Percentiles rank a stretch among this genome's conserved stretches.
Evolutionary conservation across 2,329 filamentous ascomycete species (phyloP).

Genomic region (Zarea fungicola): DNA sequence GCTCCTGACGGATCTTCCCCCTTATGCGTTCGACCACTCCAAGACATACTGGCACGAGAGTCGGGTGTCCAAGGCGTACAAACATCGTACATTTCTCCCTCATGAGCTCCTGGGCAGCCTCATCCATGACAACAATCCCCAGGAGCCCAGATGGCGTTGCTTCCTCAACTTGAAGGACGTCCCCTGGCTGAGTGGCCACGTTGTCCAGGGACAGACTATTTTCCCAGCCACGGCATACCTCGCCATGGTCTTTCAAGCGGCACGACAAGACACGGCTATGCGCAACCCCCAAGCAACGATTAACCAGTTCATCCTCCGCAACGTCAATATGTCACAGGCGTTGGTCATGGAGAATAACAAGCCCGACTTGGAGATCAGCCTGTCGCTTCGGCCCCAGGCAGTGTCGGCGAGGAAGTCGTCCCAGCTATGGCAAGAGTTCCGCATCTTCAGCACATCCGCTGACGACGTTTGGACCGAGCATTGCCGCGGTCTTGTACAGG

Average conservation of each 20-base stretch:
- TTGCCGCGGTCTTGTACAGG: constrained; percentile 22
- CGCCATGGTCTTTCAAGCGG: constrained; percentile 29
- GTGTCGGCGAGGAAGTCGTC: constrained; percentile 14
- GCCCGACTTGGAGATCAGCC: not conserved
- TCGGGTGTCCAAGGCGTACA: constrained; percentile 15
- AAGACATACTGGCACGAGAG: constrained; percentile 21
- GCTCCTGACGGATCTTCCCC: constrained; percentile 16
- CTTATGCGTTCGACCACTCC: constrained; percentile 21
- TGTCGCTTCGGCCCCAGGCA: not conserved
- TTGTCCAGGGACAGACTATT: constrained; percentile 37
- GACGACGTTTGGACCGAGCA: constrained; percentile 22
- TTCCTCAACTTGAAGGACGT: constrained; percentile 16
- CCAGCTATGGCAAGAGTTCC: constrained; percentile 20
- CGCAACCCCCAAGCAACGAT: constrained; percentile 12
- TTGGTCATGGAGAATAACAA: constrained; percentile 13
- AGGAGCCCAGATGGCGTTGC: constrained; percentile 17
- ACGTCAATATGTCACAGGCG: constrained; percentile 20
- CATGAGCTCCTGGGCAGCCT: constrained; percentile 16
- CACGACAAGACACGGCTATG: constrained; percentile 14
- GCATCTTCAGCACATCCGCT: constrained; percentile 18
- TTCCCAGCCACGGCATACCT: constrained; percentile 32
- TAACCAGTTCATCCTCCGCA: constrained; percentile 17
- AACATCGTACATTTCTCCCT: not conserved
- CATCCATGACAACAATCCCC: constrained; percentile 19
- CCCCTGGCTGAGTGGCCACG: constrained; percentile 37